Base-by-base conservation (phyloP, 2,329 filamentous ascomycete species). In the Epicoccum sorghinum region DNA sequence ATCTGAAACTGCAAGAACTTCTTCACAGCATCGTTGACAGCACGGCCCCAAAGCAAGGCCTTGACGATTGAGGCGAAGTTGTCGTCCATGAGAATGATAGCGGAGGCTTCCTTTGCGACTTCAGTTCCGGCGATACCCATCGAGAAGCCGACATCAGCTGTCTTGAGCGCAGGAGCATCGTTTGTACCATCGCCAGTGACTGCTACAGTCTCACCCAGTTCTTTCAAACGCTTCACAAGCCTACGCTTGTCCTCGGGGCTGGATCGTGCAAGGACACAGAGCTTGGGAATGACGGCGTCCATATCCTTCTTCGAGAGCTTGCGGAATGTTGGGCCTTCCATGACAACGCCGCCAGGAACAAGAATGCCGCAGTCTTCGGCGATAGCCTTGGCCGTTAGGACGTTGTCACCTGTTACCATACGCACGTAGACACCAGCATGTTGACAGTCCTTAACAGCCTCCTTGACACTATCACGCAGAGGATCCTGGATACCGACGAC, bases 21-120 rank as follows among this genome's bases (percentile, higher is more conserved):
- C 67, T 75, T 73, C 37, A 77, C 75, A 33, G 75, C 75, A 37
- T 77, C 75, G 55, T 77, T 77, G 42, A 77, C 75, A 35, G 75
- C 74, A 52, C 75, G 74, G 45, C 90, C 90, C 90, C 90, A 93
- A 64, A 89, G 88, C 63, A 93, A 80, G 12, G 90, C 90, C 75
- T 91, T 91, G 60, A 93, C 88, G 57, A 93, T 93, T n/a, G 89
- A 92, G 25, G 86, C 83, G 75, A 93, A 93, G 77, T 93, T 93
- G 75, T 93, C 90, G 69, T 93, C 90, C 89, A 93, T 92, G 12
- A 93, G 80, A 64, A 93, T 91, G 57, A 93, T 93, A 33, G 89
- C 88, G 7, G 90, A 93, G 1, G 90, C 90, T 74, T 93, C 89
- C 75, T 93, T 93, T 40, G 90, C 90, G 35, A 93, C 89, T 72